Evolutionary conservation across 2,329 filamentous ascomycete genomes (phyloP).

Genomic region (Claviceps purpurea): DNA sequence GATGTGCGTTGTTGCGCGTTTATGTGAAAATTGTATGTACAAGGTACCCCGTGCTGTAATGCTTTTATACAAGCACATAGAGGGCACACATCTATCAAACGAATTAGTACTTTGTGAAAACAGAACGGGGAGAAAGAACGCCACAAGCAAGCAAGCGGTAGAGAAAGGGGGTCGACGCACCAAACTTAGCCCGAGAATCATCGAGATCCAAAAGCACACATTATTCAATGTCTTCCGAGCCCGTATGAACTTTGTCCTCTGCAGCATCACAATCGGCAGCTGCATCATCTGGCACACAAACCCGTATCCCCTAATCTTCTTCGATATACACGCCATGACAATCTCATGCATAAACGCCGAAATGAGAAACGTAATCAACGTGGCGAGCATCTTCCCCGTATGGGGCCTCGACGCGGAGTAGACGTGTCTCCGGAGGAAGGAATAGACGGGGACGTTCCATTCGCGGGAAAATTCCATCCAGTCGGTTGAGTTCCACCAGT

Average conservation of each 20-base stretch:
- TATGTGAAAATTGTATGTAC: neutral
- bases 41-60: neutral
- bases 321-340: constrained; percentile 95
- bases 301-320: constrained; percentile 89
- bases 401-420: constrained; percentile 70
- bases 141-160: neutral
- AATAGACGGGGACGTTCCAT: constrained; percentile 97
- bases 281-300: constrained; percentile 95
- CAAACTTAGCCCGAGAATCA: constrained; percentile 75
- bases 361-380: constrained; percentile 81
- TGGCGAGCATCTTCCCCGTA: constrained; percentile 65
- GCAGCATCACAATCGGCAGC: constrained; percentile 85
- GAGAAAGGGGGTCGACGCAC: constrained; percentile 32
- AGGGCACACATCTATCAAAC: constrained; percentile 35
- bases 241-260: constrained; percentile 65
- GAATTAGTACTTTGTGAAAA: constrained; percentile 9
- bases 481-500: constrained; percentile 68
- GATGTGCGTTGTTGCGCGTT: neutral
- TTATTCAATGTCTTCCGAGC: constrained; percentile 72
- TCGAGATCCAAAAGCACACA: constrained; percentile 80
- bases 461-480: constrained; percentile 94
- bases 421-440: constrained; percentile 88
- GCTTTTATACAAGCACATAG: constrained; percentile 33
- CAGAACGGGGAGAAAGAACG: neutral
- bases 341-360: constrained; percentile 84